Evolutionary conservation across 768 basidiomycete species (phyloP).

Genomic region (Tricholoma sp.): DNA sequence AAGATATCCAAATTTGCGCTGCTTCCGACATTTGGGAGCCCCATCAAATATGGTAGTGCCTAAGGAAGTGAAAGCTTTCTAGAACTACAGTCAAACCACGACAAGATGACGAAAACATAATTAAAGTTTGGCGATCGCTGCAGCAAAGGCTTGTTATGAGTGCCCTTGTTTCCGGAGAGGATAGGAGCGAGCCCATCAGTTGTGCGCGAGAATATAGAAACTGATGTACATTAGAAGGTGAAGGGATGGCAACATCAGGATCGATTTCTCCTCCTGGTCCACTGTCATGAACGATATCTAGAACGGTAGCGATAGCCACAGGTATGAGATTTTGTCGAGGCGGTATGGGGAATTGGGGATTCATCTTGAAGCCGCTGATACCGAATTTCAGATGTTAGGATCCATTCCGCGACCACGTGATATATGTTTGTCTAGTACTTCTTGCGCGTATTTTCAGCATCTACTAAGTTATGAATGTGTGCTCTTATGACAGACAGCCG

Average conservation of each 20-base stretch:
- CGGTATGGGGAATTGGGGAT: background rate
- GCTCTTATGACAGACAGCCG: background rate
- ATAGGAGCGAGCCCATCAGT: background rate
- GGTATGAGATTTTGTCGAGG: background rate
- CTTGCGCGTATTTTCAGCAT: no score
- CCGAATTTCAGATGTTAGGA: background rate
- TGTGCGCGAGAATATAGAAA: background rate
- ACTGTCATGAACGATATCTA: background rate
- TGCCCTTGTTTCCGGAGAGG: background rate
- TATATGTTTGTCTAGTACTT: no score
- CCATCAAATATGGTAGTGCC: conserved; percentile 9
- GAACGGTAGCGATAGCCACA: background rate
- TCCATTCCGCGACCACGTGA: no score
- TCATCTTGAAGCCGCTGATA: background rate
- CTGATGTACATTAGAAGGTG: background rate
- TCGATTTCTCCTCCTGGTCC: background rate
- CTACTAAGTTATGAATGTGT: no score
- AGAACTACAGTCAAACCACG: background rate
- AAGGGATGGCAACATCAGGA: background rate
- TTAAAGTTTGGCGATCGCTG: background rate
- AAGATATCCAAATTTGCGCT: conserved; percentile 13
- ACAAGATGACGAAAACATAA: background rate
- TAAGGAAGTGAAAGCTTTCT: background rate
- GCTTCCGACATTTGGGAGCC: conserved; percentile 13
- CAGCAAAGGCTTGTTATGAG: background rate